These are phyloP conservation scores for Lachnellula subtilissima DNA, from an alignment of 2,329 filamentous ascomycete genomes.

Conservation along the genomic window DNA sequence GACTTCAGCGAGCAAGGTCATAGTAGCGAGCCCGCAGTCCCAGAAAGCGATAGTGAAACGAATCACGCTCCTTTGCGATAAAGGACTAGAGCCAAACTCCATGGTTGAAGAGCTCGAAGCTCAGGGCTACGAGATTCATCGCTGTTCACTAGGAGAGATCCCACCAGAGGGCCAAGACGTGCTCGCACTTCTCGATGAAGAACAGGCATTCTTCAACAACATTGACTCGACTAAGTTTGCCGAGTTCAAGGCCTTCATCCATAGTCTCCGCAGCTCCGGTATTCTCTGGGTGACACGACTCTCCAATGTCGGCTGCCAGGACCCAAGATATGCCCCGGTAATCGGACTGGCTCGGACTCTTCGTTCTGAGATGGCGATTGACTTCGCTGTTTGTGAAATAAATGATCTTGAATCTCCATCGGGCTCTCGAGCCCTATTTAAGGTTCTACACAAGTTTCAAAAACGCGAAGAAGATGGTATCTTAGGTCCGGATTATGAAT, in stretches of 20 bases:
- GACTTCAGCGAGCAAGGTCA: conserved; percentile 9
- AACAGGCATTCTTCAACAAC: conserved; percentile 26
- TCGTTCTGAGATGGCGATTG: conserved; percentile 6
- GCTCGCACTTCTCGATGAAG: conserved; percentile 13
- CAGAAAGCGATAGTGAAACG: background rate
- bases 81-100: background rate
- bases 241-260: conserved; percentile 12
- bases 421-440: conserved; percentile 13
- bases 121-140: conserved; percentile 10
- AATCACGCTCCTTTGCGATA: conserved; percentile 4
- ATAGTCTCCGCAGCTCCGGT: conserved; percentile 4
- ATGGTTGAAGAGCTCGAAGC: background rate
- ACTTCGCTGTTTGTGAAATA: conserved; percentile 12
- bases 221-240: conserved; percentile 13
- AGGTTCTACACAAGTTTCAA: conserved; percentile 27
- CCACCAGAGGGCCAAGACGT: conserved; percentile 12
- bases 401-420: background rate
- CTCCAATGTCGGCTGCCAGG: conserved; percentile 18
- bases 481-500: conserved; percentile 29
- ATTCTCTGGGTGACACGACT: conserved; percentile 34
- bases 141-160: conserved; percentile 5
- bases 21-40: background rate
- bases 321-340: conserved; percentile 31
- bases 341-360: conserved; percentile 31
- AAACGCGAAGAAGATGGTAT: background rate